These are phyloP conservation scores for Microcyclospora pomicola DNA, from an alignment of 2,329 filamentous ascomycete genomes.

Conservation along the genomic window DNA sequence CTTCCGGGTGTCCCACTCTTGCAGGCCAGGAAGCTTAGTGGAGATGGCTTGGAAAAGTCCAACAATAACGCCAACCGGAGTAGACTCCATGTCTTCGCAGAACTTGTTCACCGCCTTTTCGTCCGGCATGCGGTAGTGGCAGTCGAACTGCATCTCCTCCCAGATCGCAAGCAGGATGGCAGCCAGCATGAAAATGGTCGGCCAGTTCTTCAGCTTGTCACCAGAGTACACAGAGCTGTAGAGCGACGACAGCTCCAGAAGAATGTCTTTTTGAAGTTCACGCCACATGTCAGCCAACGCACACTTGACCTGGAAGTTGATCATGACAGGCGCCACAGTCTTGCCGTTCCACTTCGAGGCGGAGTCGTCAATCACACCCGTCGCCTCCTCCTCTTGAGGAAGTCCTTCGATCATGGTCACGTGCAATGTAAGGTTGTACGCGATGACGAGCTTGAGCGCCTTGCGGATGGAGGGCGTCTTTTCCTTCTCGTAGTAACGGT, in stretches of 20 bases:
- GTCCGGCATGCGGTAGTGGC: constrained; percentile 86
- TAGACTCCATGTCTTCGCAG: constrained; percentile 92
- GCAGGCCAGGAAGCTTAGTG: constrained; percentile 83
- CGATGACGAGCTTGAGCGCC: constrained; percentile 83
- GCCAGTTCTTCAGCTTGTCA: constrained; percentile 97
- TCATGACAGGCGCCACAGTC: constrained; percentile 90
- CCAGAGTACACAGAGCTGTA: constrained; percentile 98
- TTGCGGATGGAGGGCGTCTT: constrained; percentile 84
- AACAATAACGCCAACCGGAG: constrained; percentile 88
- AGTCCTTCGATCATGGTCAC: constrained; percentile 89
- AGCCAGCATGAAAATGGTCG: constrained; percentile 94
- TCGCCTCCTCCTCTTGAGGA: constrained; percentile 61
- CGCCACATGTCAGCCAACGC: constrained; percentile 97
- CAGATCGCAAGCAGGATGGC: constrained; percentile 86
- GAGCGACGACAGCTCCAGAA: constrained; percentile 80
- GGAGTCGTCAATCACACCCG: constrained; percentile 74
- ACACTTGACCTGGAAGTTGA: constrained; percentile 99
- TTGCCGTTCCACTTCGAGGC: constrained; percentile 80
- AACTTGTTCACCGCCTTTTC: constrained; percentile 78
- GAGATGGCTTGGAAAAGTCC: constrained; percentile 96
- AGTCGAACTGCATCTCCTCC: constrained; percentile 99
- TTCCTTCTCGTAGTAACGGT: constrained; percentile 83
- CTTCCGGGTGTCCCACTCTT: constrained; percentile 85
- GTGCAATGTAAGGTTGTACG: constrained; percentile 89
- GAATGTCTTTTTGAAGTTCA: constrained; percentile 86